A percentile compares a stretch with the other conserved stretches of the same genome.
These are phyloP conservation scores for Xylaria sp. DNA, from an alignment of 2,329 filamentous ascomycete species.

Conservation along the genomic window DNA sequence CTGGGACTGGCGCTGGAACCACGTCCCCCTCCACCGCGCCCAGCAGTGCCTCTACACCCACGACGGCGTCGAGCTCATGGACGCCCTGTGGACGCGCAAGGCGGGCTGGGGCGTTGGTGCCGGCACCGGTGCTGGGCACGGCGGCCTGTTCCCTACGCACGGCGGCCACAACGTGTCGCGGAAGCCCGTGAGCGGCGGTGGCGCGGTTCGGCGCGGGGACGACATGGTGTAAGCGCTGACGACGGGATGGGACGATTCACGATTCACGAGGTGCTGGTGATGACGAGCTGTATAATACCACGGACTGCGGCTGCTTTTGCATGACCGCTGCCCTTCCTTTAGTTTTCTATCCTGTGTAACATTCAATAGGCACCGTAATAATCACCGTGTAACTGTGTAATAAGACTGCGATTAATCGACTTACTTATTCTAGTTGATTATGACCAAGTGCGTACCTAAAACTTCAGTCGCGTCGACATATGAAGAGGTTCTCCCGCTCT, in stretches of 20 bases:
- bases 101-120: constrained; percentile 60
- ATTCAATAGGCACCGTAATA: too few relatives aligned
- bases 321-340: too few relatives aligned
- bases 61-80: constrained; percentile 50
- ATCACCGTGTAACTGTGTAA: too few relatives aligned
- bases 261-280: neutral
- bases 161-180: constrained; percentile 21
- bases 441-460: too few relatives aligned
- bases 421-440: too few relatives aligned
- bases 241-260: neutral
- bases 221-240: constrained; percentile 30
- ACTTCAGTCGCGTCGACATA: too few relatives aligned
- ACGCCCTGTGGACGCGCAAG: constrained; percentile 60
- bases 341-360: too few relatives aligned
- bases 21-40: constrained; percentile 65
- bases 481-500: too few relatives aligned
- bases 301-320: too few relatives aligned
- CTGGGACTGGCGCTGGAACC: constrained; percentile 69
- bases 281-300: neutral
- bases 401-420: too few relatives aligned
- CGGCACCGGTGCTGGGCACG: constrained; percentile 37
- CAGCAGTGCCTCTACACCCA: constrained; percentile 55
- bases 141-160: too few relatives aligned
- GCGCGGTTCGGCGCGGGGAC: constrained; percentile 18
- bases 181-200: constrained; percentile 28